Conservation (phyloP, 371 early-diverging fungal species). For the Enterocytospora artemiae region DNA sequence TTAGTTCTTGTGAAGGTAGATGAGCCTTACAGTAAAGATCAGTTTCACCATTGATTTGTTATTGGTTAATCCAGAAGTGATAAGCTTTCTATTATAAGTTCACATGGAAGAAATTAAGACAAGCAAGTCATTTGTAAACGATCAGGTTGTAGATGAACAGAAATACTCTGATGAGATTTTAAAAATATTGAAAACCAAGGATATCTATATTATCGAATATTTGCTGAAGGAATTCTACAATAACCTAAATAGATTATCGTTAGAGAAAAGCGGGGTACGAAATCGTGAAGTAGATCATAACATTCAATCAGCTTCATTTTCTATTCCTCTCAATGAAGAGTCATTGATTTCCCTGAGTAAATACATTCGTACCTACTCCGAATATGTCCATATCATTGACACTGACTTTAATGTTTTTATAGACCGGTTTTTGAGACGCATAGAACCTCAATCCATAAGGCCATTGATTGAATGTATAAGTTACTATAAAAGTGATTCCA, state of each 20-base stretch:
- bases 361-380: conserved; percentile 2
- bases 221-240: conserved; percentile 3
- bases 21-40: too few relatives aligned
- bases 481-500: conserved; percentile 4
- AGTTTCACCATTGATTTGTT: too few relatives aligned
- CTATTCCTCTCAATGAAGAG: neutral
- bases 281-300: too few relatives aligned
- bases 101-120: too few relatives aligned
- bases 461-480: neutral
- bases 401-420: conserved; percentile 12
- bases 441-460: neutral
- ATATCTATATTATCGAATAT: conserved; percentile 2
- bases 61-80: too few relatives aligned
- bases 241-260: neutral
- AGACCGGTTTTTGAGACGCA: neutral
- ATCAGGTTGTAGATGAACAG: neutral
- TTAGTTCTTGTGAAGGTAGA: too few relatives aligned
- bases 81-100: too few relatives aligned
- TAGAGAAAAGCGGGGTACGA: too few relatives aligned
- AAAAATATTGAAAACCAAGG: neutral
- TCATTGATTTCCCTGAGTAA: neutral
- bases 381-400: neutral
- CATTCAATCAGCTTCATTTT: too few relatives aligned
- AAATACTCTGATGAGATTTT: conserved; percentile 3
- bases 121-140: neutral